phyloP scores from a whole-genome alignment of 208 protist genomes.

The Wallacemonas sp. region DNA sequence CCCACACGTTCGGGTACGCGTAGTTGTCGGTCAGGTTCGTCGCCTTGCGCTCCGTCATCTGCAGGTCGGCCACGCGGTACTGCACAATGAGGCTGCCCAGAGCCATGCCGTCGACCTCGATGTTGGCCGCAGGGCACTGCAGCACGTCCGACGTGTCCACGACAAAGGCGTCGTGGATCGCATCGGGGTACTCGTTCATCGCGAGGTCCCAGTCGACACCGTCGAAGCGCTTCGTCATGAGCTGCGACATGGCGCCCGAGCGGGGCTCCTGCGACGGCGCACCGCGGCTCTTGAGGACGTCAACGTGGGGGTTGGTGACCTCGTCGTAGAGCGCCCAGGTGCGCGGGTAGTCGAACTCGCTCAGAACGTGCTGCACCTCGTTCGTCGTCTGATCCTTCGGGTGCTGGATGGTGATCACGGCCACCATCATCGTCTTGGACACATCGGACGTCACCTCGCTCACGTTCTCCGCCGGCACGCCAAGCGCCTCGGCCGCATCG shows the following conservation, averaged over 20 bases:
- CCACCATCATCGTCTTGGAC: constrained; percentile 26
- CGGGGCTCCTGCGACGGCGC: background rate
- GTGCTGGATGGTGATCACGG: constrained; percentile 30
- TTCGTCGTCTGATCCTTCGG: constrained; percentile 7
- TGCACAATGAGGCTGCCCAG: constrained; percentile 45
- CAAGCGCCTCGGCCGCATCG: constrained; percentile 33
- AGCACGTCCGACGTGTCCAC: constrained; percentile 42
- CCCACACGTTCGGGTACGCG: constrained; percentile 55
- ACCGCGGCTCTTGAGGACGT: constrained; percentile 19
- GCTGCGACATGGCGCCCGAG: constrained; percentile 7
- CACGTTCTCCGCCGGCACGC: constrained; percentile 23
- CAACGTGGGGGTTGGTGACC: constrained; percentile 14
- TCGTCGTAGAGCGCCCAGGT: constrained; percentile 36
- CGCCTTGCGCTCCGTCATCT: constrained; percentile 21
- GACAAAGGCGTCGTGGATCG: constrained; percentile 31
- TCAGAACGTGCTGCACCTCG: constrained; percentile 26
- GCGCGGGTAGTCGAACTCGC: constrained; percentile 22
- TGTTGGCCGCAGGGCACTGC: constrained; percentile 20
- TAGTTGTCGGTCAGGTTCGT: constrained; percentile 31
- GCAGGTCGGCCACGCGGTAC: constrained; percentile 30
- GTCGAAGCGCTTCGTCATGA: constrained; percentile 43
- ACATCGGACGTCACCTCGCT: constrained; percentile 27
- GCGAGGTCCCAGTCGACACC: constrained; percentile 48
- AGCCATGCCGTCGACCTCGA: constrained; percentile 31
- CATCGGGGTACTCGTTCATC: constrained; percentile 21